Evolutionary conservation across 108 stramenopile genomes (phyloP), one percentile per base, ranked within the genome.

Genomic region (Cyclotella distinguenda): DNA sequence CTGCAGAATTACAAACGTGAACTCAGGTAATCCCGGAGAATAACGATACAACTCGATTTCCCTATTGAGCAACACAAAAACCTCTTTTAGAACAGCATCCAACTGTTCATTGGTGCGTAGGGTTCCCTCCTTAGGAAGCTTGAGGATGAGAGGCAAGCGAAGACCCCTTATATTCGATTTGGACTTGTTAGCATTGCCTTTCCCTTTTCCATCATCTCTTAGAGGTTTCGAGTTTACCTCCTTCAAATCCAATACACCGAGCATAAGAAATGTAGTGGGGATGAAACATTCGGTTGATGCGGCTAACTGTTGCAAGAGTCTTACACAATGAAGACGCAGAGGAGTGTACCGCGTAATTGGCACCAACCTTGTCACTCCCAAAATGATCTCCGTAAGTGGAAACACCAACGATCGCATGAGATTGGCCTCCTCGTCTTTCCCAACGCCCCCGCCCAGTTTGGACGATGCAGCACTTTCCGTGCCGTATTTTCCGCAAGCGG

Each of bases 241-340:
- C 38, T 87, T 87, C 74, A 81, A 70, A 35, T 93, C 89, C 36
- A 98, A 71, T 10, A 89, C 75, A 9, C 91, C 96, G 21, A 97
- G 49, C 59, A 97, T 69, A 44, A 94, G 78, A 33, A 82, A 77
- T 5, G 91, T 83, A 2, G 89, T 94, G 13, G 98, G 98, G 34
- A 98, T 84, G 72, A 94, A 98, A 22, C 75, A 68, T 64, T 88
- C 86, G 0, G 94, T 82, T 1, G 89, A 82, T 10, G 95, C 90
- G 13, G 96, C 96, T 33, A 99, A 74, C 58, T 97, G 95, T 59
- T 97, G 96, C 45, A 95, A 61, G 15, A 95, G 80, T 26, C 90
- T 72, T 34, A 96, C 87, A 64, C 93, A 93, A 66, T 97, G 96
- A 43, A 99, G 79, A 16, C 93, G 85, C 4, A 98, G 78, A 13